Evolutionary conservation across 257 asterid species (phyloP).

Genomic region (Coffea canephora): DNA sequence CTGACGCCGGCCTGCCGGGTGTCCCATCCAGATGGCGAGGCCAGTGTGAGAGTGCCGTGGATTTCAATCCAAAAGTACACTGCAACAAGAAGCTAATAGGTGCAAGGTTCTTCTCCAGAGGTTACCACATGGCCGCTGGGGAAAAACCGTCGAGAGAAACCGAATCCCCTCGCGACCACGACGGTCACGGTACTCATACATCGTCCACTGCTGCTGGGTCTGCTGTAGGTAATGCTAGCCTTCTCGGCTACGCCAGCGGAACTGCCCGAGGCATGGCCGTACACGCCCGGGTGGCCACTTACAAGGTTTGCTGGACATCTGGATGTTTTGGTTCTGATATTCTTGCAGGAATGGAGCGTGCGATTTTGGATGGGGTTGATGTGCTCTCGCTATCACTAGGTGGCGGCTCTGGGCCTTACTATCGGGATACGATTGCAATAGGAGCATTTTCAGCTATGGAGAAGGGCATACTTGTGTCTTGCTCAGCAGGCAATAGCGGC

Average conservation of each 20-base stretch:
- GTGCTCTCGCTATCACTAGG: slow-evolving; percentile 44
- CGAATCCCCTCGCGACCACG: slow-evolving; percentile 41
- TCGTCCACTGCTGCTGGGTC: slow-evolving; percentile 48
- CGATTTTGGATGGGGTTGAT: slow-evolving; percentile 45
- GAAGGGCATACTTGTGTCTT: slow-evolving; percentile 41
- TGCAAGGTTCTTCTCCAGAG: slow-evolving; percentile 37
- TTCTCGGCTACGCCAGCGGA: slow-evolving; percentile 46
- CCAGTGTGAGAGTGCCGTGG: slow-evolving; percentile 33
- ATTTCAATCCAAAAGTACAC: slow-evolving; percentile 37
- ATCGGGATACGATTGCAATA: slow-evolving; percentile 45
- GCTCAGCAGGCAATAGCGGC: slow-evolving; percentile 52
- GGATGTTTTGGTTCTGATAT: slow-evolving; percentile 55
- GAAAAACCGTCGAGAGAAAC: slow-evolving; percentile 15
- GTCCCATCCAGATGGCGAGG: slow-evolving; percentile 46
- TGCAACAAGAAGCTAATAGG: slow-evolving; percentile 45
- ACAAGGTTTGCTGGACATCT: slow-evolving; percentile 41
- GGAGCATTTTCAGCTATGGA: slow-evolving; percentile 48
- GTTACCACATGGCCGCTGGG: slow-evolving; percentile 34
- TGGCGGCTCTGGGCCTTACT: slow-evolving; percentile 52
- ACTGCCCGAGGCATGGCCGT: slow-evolving; percentile 51
- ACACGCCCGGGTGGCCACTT: slow-evolving; percentile 41
- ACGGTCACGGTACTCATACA: slow-evolving; percentile 55
- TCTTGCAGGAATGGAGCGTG: slow-evolving; percentile 46
- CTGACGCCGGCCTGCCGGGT: slow-evolving; percentile 29
- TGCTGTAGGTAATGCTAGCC: slow-evolving; percentile 37